phyloP scores from a whole-genome alignment of 2,329 filamentous ascomycete species.

The Bipolaris oryzae region DNA sequence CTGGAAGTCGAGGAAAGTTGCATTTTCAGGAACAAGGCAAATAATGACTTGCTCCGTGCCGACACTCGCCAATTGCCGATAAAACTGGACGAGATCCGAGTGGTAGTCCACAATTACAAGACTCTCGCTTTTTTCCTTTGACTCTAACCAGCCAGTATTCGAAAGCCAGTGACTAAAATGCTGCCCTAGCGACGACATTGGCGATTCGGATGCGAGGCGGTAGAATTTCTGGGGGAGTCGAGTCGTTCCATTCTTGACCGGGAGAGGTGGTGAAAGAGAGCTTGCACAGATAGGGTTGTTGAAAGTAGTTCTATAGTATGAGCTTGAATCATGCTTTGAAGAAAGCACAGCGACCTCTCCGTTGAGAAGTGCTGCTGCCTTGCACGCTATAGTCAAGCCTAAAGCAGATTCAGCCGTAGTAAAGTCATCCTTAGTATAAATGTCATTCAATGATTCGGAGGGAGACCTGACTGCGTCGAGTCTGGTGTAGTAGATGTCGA shows the following conservation, averaged over 20 bases:
- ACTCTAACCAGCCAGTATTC: slow-evolving; percentile 20
- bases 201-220: slow-evolving; percentile 15
- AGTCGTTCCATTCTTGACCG: slow-evolving; percentile 7
- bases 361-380: slow-evolving; percentile 50
- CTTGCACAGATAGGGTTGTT: slow-evolving; percentile 32
- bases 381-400: slow-evolving; percentile 52
- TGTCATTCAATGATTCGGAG: slow-evolving; percentile 51
- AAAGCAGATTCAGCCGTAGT: slow-evolving; percentile 52
- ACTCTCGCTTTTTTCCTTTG: slow-evolving; percentile 10
- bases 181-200: slow-evolving; percentile 16
- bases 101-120: slow-evolving; percentile 38
- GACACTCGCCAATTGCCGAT: slow-evolving; percentile 17
- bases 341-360: slow-evolving; percentile 49
- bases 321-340: slow-evolving; percentile 46
- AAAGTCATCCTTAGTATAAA: slow-evolving; percentile 52
- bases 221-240: slow-evolving; percentile 20
- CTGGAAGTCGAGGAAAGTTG: slow-evolving; percentile 24
- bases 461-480: slow-evolving; percentile 48
- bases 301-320: slow-evolving; percentile 50
- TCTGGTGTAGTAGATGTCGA: slow-evolving; percentile 55
- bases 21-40: slow-evolving; percentile 38
- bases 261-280: slow-evolving; percentile 22
- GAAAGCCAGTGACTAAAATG: slow-evolving; percentile 25
- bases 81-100: slow-evolving; percentile 25
- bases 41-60: slow-evolving; percentile 29